Base-by-base conservation (phyloP, 2,329 filamentous ascomycete genomes). In the Periglandula ipomoeae region DNA sequence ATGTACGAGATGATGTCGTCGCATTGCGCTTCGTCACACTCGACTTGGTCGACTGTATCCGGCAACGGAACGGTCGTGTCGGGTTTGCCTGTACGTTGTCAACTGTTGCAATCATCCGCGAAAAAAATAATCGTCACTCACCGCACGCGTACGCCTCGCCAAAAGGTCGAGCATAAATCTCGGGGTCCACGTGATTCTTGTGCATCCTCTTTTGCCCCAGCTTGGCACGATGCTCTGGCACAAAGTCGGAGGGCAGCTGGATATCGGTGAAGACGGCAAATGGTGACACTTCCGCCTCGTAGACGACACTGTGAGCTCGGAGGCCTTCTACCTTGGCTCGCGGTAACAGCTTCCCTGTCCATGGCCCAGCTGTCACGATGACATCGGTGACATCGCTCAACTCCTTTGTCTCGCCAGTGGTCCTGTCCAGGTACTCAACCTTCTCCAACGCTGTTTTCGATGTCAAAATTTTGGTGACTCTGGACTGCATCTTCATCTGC, bases 91-190 rank as follows among this genome's bases (percentile, higher is more conserved):
- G 47, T 11, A 30, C 11, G 32, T 48, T 35, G 46, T 52, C 26
- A 13, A 7, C 7, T 5, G 39, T 19, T 4, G 5, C 35, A n/a
- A n/a, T 38, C 30, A 17, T 38, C 15, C 35, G 9, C 19, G 35
- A 17, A n/a, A 20, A 11, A 35, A 6, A 5, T 11, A 7, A 9
- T 10, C n/a, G 8, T n/a, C 11, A 61, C 70, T 48, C 59, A 76
- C 89, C 93, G 62, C 93, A 98, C 1, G 89, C 90, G 65, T 98
- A 98, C 10, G 95, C 85, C 63, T 95, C 90, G 48, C 85, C 79
- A 62, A 89, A 85, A 0, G 90, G 90, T 4, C 93, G 78, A 1
- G 93, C 87, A 63, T 98, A 98, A 53, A 97, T 93, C 65, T 98
- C 93, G 0, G 93, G 93, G 23, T 88, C 83, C 11, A 89, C 88